Evolutionary conservation across 192 early-diverging fungal species (phyloP).

Genomic region (Cetraspora pellucida): DNA sequence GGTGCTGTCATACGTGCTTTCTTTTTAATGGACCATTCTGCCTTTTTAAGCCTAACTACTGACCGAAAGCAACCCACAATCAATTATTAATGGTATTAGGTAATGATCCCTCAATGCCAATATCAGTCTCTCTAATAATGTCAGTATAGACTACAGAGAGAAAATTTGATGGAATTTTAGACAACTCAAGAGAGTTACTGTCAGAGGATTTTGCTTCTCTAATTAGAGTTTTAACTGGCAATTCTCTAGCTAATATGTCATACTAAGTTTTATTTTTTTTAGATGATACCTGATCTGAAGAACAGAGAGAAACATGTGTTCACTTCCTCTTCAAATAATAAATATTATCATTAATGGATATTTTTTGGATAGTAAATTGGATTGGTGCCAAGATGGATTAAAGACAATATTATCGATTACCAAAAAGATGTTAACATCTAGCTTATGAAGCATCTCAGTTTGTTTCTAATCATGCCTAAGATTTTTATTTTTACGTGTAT

Average conservation of each 20-base stretch:
- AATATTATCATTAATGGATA: no score
- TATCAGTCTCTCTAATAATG: neutral
- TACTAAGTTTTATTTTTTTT: neutral
- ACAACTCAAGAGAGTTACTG: neutral
- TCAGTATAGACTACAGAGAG: neutral
- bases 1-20: neutral
- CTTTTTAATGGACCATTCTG: constrained; percentile 11
- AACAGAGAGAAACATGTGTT: no score
- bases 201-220: neutral
- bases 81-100: neutral
- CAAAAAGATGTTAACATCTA: no score
- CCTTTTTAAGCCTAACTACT: constrained; percentile 10
- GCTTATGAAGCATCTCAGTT: no score
- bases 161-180: neutral
- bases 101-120: neutral
- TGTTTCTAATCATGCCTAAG: no score
- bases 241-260: neutral
- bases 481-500: no score
- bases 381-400: no score
- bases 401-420: no score
- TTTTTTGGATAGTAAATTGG: no score
- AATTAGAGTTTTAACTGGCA: neutral
- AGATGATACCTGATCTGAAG: no score
- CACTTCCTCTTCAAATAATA: no score
- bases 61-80: constrained; percentile 16